Percentiles rank a stretch among this genome's conserved stretches.
phyloP scores from a whole-genome alignment of 1,284 basidiomycete species.

The Wolfiporia cocos region DNA sequence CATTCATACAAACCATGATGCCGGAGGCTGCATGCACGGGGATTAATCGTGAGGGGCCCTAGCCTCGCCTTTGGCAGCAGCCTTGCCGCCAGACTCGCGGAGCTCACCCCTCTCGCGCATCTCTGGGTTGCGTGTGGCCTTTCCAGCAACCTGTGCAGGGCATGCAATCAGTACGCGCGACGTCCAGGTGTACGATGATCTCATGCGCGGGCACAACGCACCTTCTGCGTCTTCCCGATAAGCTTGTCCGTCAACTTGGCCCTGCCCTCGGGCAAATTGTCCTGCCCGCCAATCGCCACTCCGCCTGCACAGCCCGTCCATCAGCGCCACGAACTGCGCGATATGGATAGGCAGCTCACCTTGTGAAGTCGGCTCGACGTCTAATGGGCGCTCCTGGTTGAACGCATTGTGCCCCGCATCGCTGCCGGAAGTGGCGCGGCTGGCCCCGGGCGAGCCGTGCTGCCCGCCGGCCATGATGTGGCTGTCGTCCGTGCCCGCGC shows the following conservation, averaged over 20 bases:
- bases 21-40: no score
- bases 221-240: constrained; percentile 51
- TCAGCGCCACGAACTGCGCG: background rate
- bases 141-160: constrained; percentile 39
- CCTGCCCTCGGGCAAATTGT: constrained; percentile 36
- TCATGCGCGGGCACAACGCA: no score
- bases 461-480: constrained; percentile 22
- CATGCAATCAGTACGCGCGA: no score
- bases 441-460: constrained; percentile 9
- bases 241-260: constrained; percentile 44
- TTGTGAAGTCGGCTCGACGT: constrained; percentile 30
- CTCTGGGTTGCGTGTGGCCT: constrained; percentile 39
- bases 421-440: background rate
- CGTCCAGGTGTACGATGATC: no score
- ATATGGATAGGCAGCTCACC: constrained; percentile 28
- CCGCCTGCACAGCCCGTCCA: constrained; percentile 25
- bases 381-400: constrained; percentile 34
- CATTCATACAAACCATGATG: no score
- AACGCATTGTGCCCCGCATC: constrained; percentile 25
- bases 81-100: constrained; percentile 47
- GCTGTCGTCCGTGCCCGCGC: constrained; percentile 18
- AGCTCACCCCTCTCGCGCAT: constrained; percentile 52
- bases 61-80: constrained; percentile 35
- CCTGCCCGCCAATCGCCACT: constrained; percentile 37
- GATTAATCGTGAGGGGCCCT: constrained; percentile 37